Evolutionary conservation across 164 flowering plant genomes (phyloP).

Genomic region (Magnolia changhungtana): DNA sequence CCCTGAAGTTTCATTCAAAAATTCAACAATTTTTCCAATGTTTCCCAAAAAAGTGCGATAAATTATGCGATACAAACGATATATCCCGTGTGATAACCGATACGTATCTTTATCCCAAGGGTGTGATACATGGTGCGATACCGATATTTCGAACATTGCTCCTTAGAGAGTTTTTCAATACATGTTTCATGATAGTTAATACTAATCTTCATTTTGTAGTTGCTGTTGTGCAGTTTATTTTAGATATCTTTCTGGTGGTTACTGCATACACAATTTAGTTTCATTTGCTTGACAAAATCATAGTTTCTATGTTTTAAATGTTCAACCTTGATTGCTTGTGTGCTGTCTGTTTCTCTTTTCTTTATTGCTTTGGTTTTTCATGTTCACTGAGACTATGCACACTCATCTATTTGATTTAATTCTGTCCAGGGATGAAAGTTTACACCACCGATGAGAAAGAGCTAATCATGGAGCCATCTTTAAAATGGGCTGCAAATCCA

Average conservation of each 20-base stretch:
- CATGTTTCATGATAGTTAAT: neutral
- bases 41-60: too few relatives aligned
- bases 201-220: neutral
- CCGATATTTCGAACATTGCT: too few relatives aligned
- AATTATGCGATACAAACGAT: too few relatives aligned
- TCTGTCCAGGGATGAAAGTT: conserved; percentile 81
- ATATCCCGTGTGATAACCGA: too few relatives aligned
- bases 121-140: too few relatives aligned
- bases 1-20: too few relatives aligned
- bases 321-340: neutral
- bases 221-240: neutral
- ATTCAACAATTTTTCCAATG: too few relatives aligned
- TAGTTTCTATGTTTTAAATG: neutral
- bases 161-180: neutral
- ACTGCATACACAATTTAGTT: neutral
- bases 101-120: too few relatives aligned
- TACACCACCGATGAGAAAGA: conserved; percentile 91
- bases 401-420: neutral
- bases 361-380: neutral
- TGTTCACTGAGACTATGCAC: neutral
- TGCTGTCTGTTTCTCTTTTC: neutral
- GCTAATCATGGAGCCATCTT: conserved; percentile 81
- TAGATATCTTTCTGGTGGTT: neutral
- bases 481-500: conserved; percentile 99
- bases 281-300: neutral